Percentiles rank a stretch among this genome's conserved stretches.
Evolutionary conservation across 768 basidiomycete species (phyloP).

Genomic region (Boletus tylopilopsis): DNA sequence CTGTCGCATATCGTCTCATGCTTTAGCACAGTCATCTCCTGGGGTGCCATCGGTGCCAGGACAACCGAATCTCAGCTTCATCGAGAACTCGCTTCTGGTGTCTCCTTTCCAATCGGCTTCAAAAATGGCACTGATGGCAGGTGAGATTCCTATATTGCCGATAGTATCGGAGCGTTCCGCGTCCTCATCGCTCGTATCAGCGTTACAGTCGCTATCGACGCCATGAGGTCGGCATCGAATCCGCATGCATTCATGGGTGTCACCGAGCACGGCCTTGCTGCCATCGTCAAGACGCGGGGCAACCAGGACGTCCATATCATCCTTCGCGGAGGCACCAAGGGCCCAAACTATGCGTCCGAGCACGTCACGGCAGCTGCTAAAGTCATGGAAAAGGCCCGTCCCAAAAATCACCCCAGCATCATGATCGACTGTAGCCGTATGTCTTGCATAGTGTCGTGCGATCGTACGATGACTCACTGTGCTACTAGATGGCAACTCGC

Average conservation of each 20-base stretch:
- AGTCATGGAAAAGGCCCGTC: constrained; percentile 61
- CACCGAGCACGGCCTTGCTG: constrained; percentile 82
- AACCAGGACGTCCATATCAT: constrained; percentile 92
- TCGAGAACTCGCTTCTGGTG: constrained; percentile 92
- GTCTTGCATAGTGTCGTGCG: constrained; percentile 27
- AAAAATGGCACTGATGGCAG: constrained; percentile 99
- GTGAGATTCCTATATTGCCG: constrained; percentile 26
- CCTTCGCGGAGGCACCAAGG: constrained; percentile 86
- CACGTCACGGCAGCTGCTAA: constrained; percentile 62
- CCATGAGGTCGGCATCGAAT: constrained; percentile 88
- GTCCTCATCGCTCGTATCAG: constrained; percentile 29
- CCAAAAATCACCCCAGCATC: constrained; percentile 54
- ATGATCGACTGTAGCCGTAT: constrained; percentile 87
- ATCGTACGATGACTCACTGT: background rate
- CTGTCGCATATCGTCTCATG: background rate
- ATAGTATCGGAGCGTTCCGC: background rate
- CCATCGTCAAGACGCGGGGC: constrained; percentile 89
- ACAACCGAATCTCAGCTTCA: constrained; percentile 98
- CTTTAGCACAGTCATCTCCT: constrained; percentile 65
- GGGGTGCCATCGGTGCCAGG: constrained; percentile 96
- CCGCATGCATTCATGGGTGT: constrained; percentile 97
- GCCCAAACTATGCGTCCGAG: constrained; percentile 83
- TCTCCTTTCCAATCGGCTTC: constrained; percentile 98
- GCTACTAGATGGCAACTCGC: constrained; percentile 83
- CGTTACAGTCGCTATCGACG: constrained; percentile 90